These are phyloP conservation scores for Taphrina deformans DNA, from an alignment of 1,139 yeast species.

Conservation along the genomic window DNA sequence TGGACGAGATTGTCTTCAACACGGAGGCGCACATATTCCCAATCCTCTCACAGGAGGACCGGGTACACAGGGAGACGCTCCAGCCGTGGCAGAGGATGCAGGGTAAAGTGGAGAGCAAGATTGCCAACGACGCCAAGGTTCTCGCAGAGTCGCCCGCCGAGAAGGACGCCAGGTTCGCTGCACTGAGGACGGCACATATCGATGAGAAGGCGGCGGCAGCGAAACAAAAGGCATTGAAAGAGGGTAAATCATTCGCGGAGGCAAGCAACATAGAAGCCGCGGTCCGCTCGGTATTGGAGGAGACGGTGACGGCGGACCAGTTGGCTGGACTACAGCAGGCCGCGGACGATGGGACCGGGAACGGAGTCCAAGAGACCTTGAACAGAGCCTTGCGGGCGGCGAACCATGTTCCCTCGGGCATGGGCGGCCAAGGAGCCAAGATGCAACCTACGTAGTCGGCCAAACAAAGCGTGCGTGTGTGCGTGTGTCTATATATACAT, in stretches of 20 bases:
- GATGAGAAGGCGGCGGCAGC: conserved; percentile 21
- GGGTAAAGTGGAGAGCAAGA: not conserved
- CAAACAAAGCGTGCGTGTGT: too few species aligned
- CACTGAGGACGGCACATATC: conserved; percentile 7
- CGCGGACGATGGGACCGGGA: not conserved
- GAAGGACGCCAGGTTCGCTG: not conserved
- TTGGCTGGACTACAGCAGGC: not conserved
- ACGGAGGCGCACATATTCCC: conserved; percentile 96
- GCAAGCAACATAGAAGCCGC: conserved; percentile 8
- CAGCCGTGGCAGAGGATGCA: conserved; percentile 19
- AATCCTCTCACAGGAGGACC: conserved; percentile 47
- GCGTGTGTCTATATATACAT: too few species aligned
- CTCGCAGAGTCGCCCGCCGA: not conserved
- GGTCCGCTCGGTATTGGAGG: conserved; percentile 4
- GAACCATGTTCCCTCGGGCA: conserved; percentile 7
- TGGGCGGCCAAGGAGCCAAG: conserved; percentile 15
- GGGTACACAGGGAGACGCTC: conserved; percentile 1
- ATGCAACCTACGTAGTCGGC: not conserved
- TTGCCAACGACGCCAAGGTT: not conserved
- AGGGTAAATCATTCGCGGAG: conserved; percentile 11
- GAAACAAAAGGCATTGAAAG: not conserved
- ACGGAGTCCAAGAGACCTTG: not conserved
- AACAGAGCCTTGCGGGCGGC: not conserved
- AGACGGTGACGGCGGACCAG: conserved; percentile 17
- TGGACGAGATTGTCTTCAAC: conserved; percentile 74